phyloP scores from a whole-genome alignment of 257 asterid species.

The Nicotiana attenuata region DNA sequence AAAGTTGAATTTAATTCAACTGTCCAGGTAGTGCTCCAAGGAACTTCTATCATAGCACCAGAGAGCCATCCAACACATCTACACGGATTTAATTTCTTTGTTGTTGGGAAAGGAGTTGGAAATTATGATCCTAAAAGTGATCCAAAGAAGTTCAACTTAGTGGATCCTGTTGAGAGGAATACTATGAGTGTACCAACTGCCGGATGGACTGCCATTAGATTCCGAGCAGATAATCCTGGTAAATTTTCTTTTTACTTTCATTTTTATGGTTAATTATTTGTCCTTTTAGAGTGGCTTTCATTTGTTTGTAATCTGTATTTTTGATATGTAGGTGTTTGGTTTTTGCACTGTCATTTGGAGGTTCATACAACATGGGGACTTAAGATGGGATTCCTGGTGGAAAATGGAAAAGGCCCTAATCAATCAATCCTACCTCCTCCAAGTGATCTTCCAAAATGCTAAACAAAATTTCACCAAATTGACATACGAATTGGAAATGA shows the following conservation, averaged over 20 bases:
- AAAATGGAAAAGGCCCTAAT: constrained; percentile 53
- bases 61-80: constrained; percentile 78
- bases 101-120: constrained; percentile 54
- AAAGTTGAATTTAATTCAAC: constrained; percentile 47
- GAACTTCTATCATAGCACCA: constrained; percentile 57
- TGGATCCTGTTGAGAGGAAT: constrained; percentile 75
- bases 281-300: too few relatives aligned
- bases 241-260: not conserved
- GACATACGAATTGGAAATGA: not conserved
- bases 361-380: constrained; percentile 83
- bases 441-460: constrained; percentile 60
- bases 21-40: constrained; percentile 65
- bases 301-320: not conserved
- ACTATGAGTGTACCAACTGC: constrained; percentile 61
- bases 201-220: constrained; percentile 65
- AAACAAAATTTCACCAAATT: not conserved
- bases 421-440: constrained; percentile 63
- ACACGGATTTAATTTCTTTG: constrained; percentile 61
- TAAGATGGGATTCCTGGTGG: constrained; percentile 72
- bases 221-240: constrained; percentile 80
- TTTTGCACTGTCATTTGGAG: constrained; percentile 74
- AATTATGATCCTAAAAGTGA: constrained; percentile 53
- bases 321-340: constrained; percentile 57
- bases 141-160: constrained; percentile 50
- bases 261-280: not conserved